Conservation (phyloP, 2,329 filamentous ascomycete species). For the Byssothecium circinans region DNA sequence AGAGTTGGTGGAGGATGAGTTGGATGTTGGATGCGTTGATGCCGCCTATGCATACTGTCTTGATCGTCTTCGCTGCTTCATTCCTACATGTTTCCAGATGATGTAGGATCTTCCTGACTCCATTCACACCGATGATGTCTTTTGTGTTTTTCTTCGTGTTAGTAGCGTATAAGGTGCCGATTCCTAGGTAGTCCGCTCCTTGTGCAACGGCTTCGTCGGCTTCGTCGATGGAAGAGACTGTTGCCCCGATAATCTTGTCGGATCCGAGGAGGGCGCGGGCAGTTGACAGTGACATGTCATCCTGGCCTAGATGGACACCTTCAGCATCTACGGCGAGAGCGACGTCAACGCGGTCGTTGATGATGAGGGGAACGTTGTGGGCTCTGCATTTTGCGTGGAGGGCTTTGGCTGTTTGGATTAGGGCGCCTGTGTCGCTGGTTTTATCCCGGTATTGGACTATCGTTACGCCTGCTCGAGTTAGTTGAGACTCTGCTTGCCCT, state of each 20-base stretch:
- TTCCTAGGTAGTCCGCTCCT: conserved; percentile 88
- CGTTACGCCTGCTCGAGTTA: conserved; percentile 61
- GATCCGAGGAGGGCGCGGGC: conserved; percentile 74
- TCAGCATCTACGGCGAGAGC: conserved; percentile 83
- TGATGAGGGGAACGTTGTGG: conserved; percentile 75
- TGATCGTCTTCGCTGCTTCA: conserved; percentile 33
- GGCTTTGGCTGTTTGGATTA: conserved; percentile 69
- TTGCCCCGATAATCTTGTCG: conserved; percentile 84
- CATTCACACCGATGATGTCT: conserved; percentile 72
- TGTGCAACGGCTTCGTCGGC: conserved; percentile 69
- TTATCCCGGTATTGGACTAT: conserved; percentile 93
- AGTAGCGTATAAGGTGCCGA: conserved; percentile 88
- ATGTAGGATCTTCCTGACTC: conserved; percentile 67
- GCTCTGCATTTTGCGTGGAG: conserved; percentile 71
- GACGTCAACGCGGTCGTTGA: conserved; percentile 92
- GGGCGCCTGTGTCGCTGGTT: conserved; percentile 68
- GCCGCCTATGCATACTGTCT: conserved; percentile 82
- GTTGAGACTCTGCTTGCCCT: too few relatives aligned
- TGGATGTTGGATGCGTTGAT: conserved; percentile 77
- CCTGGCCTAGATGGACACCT: conserved; percentile 92
- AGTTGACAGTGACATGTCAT: conserved; percentile 73
- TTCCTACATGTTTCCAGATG: conserved; percentile 55
- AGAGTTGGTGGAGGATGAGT: conserved; percentile 72
- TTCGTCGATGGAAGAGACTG: conserved; percentile 74
- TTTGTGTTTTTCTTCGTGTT: conserved; percentile 83